phyloP scores from a whole-genome alignment of 2,329 filamentous ascomycete species.

The Elsinoe batatas region DNA sequence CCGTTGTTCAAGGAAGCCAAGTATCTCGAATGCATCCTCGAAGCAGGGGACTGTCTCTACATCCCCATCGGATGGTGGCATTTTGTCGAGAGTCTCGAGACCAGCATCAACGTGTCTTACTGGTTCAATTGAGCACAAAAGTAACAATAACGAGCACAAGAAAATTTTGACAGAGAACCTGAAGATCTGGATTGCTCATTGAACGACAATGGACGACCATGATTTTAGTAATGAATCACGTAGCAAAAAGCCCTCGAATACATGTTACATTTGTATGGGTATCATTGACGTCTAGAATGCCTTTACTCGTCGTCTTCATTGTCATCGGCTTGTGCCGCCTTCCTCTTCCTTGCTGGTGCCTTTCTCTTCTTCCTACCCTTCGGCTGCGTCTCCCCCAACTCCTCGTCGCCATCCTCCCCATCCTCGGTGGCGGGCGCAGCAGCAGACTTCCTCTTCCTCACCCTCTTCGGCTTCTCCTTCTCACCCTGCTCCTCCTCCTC shows the following conservation, averaged over 20 bases:
- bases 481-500: background rate
- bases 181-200: no score
- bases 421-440: background rate
- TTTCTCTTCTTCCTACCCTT: slow-evolving; percentile 15
- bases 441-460: slow-evolving; percentile 15
- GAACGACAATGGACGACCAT: background rate
- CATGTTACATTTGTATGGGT: background rate
- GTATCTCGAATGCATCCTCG: slow-evolving; percentile 69
- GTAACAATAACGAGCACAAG: background rate
- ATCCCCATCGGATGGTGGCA: slow-evolving; percentile 98
- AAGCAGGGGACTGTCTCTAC: slow-evolving; percentile 74
- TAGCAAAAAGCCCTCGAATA: background rate
- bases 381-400: slow-evolving; percentile 13
- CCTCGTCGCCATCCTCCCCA: slow-evolving; percentile 15
- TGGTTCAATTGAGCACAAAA: slow-evolving; percentile 63
- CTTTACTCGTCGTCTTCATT: background rate
- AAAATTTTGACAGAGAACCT: no score
- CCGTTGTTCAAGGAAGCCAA: slow-evolving; percentile 49
- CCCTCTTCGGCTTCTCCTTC: slow-evolving; percentile 11
- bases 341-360: slow-evolving; percentile 5
- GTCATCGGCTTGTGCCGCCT: slow-evolving; percentile 11
- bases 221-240: background rate
- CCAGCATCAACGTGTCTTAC: slow-evolving; percentile 91
- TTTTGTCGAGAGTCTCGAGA: slow-evolving; percentile 75
- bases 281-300: background rate